Evolutionary conservation across 441 rosid species (phyloP), one percentile per base, ranked within the genome.

Genomic region (Macaranga tanarius): DNA sequence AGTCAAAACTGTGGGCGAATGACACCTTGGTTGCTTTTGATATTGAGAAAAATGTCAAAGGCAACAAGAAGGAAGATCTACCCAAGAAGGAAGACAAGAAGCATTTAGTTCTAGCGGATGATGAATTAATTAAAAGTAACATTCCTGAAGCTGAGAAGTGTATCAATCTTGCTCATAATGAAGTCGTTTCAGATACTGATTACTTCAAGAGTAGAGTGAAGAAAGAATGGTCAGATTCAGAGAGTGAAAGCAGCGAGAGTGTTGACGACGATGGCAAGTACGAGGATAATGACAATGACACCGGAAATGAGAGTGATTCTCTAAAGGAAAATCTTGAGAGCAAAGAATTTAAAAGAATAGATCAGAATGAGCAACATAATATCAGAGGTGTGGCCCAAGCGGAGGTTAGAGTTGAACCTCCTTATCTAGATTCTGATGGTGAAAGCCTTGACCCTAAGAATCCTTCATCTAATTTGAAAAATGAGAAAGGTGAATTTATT

Each of bases 201-300:
- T 95, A 95, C 74, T 90, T 95, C 77, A 92, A 88, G 85, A 95
- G 99, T 82, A 92, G 88, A 80, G 79, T 92, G 55, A 90, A 86
- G 85, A 89, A 84, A 81, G 85, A 84, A 42, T 84, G 90, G 88
- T 87, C 86, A 2, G 96, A 88, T 81, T 90, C 95, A 34, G 99
- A 91, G n/a, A 84, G 81, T 78, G 90, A 85, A 55, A 93, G 86
- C 10, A 84, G 80, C 75, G 87, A 84, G 50, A 73, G 76, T 62
- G 84, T 60, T 64, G 81, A 73, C 26, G 81, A 77, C 20, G 82
- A 75, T 34, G 58, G 58, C 47, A 62, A 59, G 59, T 54, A 67
- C 38, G 71, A 67, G 23, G 79, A 52, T 22, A 58, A 70, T 12
- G 70, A 67, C 47, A 69, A 44, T 62, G 75, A 67, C 42, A 71